Evolutionary conservation across 2,329 filamentous ascomycete species (phyloP).

Genomic region (Claviceps citrina): DNA sequence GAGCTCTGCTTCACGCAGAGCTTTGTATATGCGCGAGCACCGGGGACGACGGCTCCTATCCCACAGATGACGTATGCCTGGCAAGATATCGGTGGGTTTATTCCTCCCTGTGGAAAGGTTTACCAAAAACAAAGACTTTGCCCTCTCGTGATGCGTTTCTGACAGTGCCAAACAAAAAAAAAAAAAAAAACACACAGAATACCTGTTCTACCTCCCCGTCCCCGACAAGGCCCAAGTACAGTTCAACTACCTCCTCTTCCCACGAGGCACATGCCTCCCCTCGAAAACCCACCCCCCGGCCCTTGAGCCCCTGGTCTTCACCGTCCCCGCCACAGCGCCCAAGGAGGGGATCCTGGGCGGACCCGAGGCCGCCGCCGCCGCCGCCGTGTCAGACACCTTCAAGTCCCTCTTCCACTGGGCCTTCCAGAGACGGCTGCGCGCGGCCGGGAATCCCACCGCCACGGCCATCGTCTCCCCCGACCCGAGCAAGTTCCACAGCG

Average conservation of each 20-base stretch:
- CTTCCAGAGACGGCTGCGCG: conserved; percentile 34
- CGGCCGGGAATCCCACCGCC: conserved; percentile 29
- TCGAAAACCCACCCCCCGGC: conserved; percentile 28
- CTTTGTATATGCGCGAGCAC: conserved; percentile 41
- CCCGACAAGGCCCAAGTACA: conserved; percentile 51
- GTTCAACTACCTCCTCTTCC: conserved; percentile 50
- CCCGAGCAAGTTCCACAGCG: conserved; percentile 40
- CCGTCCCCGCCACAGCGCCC: conserved; percentile 41
- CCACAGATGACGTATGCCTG: conserved; percentile 42
- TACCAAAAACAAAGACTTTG: too few relatives aligned
- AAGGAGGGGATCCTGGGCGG: conserved; percentile 44
- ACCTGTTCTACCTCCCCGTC: conserved; percentile 47
- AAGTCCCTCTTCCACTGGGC: conserved; percentile 46
- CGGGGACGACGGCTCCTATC: conserved; percentile 35
- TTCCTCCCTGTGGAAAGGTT: too few relatives aligned
- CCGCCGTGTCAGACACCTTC: conserved; percentile 43
- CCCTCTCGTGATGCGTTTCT: too few relatives aligned
- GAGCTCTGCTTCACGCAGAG: conserved; percentile 46
- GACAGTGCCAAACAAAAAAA: too few relatives aligned
- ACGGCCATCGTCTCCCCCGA: conserved; percentile 37
- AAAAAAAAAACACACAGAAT: too few relatives aligned
- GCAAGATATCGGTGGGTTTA: conserved; percentile 41
- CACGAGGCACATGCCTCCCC: conserved; percentile 36
- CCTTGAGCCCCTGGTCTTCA: conserved; percentile 48
- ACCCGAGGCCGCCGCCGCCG: conserved; percentile 31